phyloP scores from a whole-genome alignment of 768 basidiomycete species.

The Leccinum aurantiacum region DNA sequence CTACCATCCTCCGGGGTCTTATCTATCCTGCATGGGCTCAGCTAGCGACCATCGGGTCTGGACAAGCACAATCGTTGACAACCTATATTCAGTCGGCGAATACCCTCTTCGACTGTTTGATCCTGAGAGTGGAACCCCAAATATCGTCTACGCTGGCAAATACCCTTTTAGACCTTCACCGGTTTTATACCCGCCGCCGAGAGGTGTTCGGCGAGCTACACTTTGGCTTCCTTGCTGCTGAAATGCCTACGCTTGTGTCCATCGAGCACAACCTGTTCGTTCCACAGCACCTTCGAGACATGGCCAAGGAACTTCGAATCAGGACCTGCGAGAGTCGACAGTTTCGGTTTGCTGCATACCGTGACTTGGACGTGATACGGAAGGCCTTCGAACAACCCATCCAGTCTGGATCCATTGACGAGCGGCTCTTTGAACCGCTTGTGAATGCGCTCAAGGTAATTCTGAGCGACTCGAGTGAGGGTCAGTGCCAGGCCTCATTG shows the following conservation, averaged over 20 bases:
- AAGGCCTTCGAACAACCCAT: slow-evolving; percentile 66
- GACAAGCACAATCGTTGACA: slow-evolving; percentile 43
- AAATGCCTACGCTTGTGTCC: slow-evolving; percentile 67
- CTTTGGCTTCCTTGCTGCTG: slow-evolving; percentile 60
- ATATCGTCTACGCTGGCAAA: slow-evolving; percentile 38
- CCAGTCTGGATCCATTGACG: slow-evolving; percentile 46
- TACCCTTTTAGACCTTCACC: slow-evolving; percentile 65
- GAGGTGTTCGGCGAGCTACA: slow-evolving; percentile 66
- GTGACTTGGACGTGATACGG: slow-evolving; percentile 70
- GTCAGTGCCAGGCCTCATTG: slow-evolving; percentile 36
- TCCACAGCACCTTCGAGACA: slow-evolving; percentile 47
- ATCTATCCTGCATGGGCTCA: slow-evolving; percentile 78
- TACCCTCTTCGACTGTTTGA: slow-evolving; percentile 55
- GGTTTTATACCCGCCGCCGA: slow-evolving; percentile 65
- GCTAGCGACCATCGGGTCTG: slow-evolving; percentile 41
- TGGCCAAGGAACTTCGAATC: slow-evolving; percentile 52
- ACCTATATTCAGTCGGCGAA: slow-evolving; percentile 64
- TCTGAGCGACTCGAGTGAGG: slow-evolving; percentile 59
- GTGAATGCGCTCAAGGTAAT: slow-evolving; percentile 68
- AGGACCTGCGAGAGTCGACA: slow-evolving; percentile 59
- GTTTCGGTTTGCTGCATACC: slow-evolving; percentile 76
- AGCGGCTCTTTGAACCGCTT: slow-evolving; percentile 57
- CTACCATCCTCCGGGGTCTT: slow-evolving; percentile 69
- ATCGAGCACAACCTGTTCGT: slow-evolving; percentile 63
- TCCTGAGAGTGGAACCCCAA: slow-evolving; percentile 54